These are phyloP conservation scores for Eutypa lata DNA, from an alignment of 2,329 filamentous ascomycete genomes.

Conservation along the genomic window DNA sequence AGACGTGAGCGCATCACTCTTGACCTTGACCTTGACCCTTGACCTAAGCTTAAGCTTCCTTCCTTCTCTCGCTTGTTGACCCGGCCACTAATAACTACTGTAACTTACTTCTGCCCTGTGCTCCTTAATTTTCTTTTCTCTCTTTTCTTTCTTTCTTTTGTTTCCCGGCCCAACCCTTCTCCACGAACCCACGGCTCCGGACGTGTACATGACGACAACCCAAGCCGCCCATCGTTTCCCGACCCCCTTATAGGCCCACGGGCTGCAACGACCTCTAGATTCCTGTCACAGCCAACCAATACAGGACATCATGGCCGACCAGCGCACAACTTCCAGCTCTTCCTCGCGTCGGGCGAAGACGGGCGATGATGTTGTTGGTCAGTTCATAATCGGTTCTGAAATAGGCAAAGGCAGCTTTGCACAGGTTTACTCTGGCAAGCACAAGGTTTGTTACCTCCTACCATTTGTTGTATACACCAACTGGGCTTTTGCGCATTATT, in stretches of 20 bases:
- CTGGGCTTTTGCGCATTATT: conserved; percentile 6
- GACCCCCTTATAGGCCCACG: conserved; percentile 29
- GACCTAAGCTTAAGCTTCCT: conserved; percentile 9
- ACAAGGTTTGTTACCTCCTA: conserved; percentile 62
- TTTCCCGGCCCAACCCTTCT: conserved; percentile 7
- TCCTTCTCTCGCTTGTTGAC: conserved; percentile 9
- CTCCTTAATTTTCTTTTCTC: conserved; percentile 10
- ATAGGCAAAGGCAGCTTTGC: conserved; percentile 98
- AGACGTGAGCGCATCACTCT: neutral
- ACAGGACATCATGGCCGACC: conserved; percentile 33
- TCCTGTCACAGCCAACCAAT: conserved; percentile 29
- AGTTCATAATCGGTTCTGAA: conserved; percentile 80
- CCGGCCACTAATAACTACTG: conserved; percentile 2
- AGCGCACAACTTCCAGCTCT: conserved; percentile 19
- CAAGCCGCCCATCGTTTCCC: conserved; percentile 21
- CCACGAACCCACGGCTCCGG: conserved; percentile 12
- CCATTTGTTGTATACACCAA: conserved; percentile 4
- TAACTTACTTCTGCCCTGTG: conserved; percentile 21
- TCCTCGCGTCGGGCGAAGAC: conserved; percentile 34
- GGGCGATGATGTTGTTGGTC: conserved; percentile 55
- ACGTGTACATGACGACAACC: conserved; percentile 29
- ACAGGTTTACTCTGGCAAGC: conserved; percentile 83
- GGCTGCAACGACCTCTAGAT: conserved; percentile 25
- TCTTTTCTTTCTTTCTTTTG: conserved; percentile 8
- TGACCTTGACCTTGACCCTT: neutral